phyloP scores from a whole-genome alignment of 2,329 filamentous ascomycete genomes.

The Berkeleyomyces basicola region DNA sequence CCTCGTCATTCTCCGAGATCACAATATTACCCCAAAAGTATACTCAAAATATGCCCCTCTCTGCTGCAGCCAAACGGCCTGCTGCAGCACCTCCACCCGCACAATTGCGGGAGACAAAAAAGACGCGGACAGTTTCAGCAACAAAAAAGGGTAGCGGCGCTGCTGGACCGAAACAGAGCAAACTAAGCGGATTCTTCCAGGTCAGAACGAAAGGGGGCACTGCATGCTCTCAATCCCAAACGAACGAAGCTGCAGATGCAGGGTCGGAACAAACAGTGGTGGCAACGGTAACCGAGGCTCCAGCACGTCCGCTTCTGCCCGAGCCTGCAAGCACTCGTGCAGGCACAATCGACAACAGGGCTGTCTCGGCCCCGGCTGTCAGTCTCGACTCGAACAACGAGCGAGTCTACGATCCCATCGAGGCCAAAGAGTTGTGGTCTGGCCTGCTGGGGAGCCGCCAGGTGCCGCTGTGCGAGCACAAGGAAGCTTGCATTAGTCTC shows the following conservation, averaged over 20 bases:
- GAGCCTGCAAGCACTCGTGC: neutral
- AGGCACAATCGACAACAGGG: neutral
- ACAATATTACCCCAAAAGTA: neutral
- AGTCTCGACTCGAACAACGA: neutral
- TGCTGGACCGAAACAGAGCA: slow-evolving; percentile 30
- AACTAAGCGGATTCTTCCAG: slow-evolving; percentile 66
- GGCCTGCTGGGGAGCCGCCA: slow-evolving; percentile 62
- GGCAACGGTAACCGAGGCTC: neutral
- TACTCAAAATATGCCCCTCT: neutral
- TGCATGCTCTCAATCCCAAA: neutral
- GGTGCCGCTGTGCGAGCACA: slow-evolving; percentile 69
- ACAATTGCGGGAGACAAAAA: slow-evolving; percentile 8
- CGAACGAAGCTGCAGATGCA: neutral
- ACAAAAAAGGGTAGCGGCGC: slow-evolving; percentile 15
- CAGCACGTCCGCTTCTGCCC: neutral
- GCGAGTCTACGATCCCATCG: slow-evolving; percentile 46
- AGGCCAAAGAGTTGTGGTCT: slow-evolving; percentile 68
- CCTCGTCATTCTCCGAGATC: neutral
- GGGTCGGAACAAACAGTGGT: neutral
- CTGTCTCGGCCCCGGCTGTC: neutral
- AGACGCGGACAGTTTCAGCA: slow-evolving; percentile 16
- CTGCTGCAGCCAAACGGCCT: slow-evolving; percentile 1
- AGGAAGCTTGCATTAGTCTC: slow-evolving; percentile 69
- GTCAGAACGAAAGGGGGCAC: slow-evolving; percentile 26
- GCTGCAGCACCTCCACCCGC: slow-evolving; percentile 22